Evolutionary conservation across 148 eudicot genomes (phyloP).

Genomic region (Spergularia bocconei): DNA sequence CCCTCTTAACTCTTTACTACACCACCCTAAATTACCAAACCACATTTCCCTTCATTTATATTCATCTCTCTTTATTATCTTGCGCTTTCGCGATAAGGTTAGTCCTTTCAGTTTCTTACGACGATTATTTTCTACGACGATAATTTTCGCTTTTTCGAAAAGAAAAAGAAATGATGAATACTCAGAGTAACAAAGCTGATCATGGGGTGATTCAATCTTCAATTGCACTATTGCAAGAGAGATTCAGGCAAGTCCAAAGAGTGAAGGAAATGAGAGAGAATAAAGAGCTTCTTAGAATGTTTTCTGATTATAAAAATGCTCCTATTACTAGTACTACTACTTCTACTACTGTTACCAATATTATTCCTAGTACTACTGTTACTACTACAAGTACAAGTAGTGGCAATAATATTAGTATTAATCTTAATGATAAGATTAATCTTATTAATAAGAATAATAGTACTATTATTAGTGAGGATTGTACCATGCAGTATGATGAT

Average conservation of each 20-base stretch:
- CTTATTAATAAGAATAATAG: background rate
- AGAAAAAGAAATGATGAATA: slow-evolving; percentile 26
- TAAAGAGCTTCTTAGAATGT: slow-evolving; percentile 45
- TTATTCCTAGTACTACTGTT: background rate
- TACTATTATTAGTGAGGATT: background rate
- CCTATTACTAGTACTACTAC: slow-evolving; percentile 6
- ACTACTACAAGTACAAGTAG: background rate
- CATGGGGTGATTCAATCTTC: slow-evolving; percentile 49
- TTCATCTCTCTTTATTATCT: too few species aligned
- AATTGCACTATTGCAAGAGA: slow-evolving; percentile 66
- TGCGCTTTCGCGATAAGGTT: too few species aligned
- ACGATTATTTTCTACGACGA: background rate
- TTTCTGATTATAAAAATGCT: slow-evolving; percentile 11
- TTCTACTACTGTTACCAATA: background rate
- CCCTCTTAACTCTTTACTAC: background rate
- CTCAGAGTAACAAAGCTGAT: slow-evolving; percentile 24
- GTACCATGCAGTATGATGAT: slow-evolving; percentile 14
- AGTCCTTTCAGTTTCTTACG: background rate
- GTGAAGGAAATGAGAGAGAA: slow-evolving; percentile 74
- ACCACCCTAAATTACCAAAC: too few species aligned
- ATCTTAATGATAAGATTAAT: background rate
- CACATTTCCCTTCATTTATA: too few species aligned
- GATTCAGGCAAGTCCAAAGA: slow-evolving; percentile 64
- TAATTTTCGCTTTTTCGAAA: too few species aligned
- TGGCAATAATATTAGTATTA: background rate